These are phyloP conservation scores for Vigna hirtella DNA, from an alignment of 306 rosid genomes.

Conservation along the genomic window DNA sequence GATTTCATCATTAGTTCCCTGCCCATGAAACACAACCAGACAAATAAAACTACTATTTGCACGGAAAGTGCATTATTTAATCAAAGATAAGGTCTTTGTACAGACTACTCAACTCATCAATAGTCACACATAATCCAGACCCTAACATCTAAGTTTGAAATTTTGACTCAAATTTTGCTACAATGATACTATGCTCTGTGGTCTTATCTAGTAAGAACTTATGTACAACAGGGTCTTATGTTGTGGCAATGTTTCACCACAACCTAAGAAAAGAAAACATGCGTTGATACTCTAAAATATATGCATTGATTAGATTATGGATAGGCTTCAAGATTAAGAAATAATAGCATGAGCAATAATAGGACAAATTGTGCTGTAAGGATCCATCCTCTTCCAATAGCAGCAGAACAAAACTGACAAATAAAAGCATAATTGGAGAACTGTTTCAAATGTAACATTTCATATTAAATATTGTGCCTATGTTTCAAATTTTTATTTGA, in stretches of 20 bases:
- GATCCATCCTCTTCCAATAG: not conserved
- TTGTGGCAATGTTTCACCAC: not conserved
- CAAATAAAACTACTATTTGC: slow-evolving; percentile 31
- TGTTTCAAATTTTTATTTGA: slow-evolving; percentile 4
- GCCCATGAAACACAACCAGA: slow-evolving; percentile 45
- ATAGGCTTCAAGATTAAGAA: slow-evolving; percentile 18
- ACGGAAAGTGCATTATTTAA: slow-evolving; percentile 18
- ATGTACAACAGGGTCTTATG: not conserved
- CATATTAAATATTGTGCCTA: slow-evolving; percentile 4
- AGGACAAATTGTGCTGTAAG: not conserved
- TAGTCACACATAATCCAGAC: not conserved
- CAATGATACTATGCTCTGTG: not conserved
- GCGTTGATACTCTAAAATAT: slow-evolving; percentile 4
- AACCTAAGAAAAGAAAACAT: slow-evolving; percentile 19
- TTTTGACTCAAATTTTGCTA: not conserved
- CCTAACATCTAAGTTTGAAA: too few species aligned
- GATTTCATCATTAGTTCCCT: slow-evolving; percentile 96
- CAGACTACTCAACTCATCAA: not conserved
- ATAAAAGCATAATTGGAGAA: slow-evolving; percentile 4
- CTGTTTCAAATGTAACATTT: not conserved
- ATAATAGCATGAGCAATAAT: not conserved
- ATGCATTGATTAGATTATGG: not conserved
- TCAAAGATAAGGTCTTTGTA: slow-evolving; percentile 1
- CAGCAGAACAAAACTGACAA: not conserved
- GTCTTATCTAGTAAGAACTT: not conserved